Base-by-base conservation (phyloP, 192 early-diverging fungal species). In the Obelidium mucronatum region DNA sequence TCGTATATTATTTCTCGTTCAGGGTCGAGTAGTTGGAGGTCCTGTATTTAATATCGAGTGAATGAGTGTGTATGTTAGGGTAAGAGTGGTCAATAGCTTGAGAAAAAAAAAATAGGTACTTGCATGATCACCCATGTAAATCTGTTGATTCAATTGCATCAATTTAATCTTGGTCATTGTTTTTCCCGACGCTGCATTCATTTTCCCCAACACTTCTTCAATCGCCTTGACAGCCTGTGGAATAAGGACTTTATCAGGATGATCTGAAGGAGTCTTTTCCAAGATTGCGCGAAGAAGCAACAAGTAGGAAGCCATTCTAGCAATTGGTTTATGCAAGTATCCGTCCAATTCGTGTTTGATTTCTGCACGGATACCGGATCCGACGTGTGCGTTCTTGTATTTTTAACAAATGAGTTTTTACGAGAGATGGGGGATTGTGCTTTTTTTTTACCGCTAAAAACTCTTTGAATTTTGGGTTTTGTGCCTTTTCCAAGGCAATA, bases 101-200 rank as follows among this genome's bases (percentile, higher is more conserved):
- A 35, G 69, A 60, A 42, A 78, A 37, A n/a, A 96, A 76, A 74
- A 90, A 84, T 53, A 52, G 0, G 1, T 31, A 53, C 70, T 58
- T 37, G 59, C 70, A 33, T 33, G n/a, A 24, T 40, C 55, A 35
- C 54, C 70, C 22, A 30, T 22, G 59, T 39, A 56, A 5, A 73
- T 59, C 36, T 56, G 70, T 31, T 92, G 85, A 65, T 93, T 85
- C 39, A 98, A 81, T 67, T 90, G 87, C 70, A 86, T 80, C 54
- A 98, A 82, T 70, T 94, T 93, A 73, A 98, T 88, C 31, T 84
- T 82, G 82, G 97, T 97, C 80, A 96, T 92, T 3, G 95, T 90
- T 81, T 90, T 92, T 22, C 97, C 97, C 2, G 94, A 92, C 78
- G 95, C 95, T 26, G 83, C 64, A 80, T 98, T 97, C 75, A 98